These are phyloP conservation scores for Samsoniella hepiali DNA, from an alignment of 2,329 filamentous ascomycete species.

Conservation along the genomic window DNA sequence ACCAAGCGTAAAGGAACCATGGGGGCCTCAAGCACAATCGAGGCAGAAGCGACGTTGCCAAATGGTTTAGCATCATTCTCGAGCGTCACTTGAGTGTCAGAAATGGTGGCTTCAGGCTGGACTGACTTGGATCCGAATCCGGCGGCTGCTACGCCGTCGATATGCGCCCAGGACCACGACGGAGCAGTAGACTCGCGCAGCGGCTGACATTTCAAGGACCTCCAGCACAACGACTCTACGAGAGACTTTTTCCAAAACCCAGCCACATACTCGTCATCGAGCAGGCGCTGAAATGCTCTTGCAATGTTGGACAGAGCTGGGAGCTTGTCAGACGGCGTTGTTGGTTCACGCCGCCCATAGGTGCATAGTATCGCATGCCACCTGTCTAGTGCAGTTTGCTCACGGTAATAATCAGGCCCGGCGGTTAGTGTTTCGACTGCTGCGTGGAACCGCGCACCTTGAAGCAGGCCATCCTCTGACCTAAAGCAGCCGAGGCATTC, in stretches of 20 bases:
- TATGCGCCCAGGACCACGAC: slow-evolving; percentile 9
- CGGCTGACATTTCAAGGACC: neutral
- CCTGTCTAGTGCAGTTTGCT: neutral
- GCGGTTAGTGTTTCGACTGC: neutral
- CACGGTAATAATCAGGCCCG: neutral
- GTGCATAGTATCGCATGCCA: slow-evolving; percentile 4
- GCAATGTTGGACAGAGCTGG: slow-evolving; percentile 5
- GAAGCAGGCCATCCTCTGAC: slow-evolving; percentile 6
- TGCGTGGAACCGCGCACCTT: neutral
- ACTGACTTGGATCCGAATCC: neutral
- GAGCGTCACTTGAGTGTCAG: neutral
- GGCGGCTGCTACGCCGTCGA: neutral
- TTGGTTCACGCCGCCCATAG: neutral
- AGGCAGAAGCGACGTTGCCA: neutral
- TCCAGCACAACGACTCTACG: slow-evolving; percentile 5
- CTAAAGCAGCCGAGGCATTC: neutral
- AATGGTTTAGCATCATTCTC: neutral
- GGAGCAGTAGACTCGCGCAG: neutral
- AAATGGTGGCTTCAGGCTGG: neutral
- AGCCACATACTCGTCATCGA: slow-evolving; percentile 1
- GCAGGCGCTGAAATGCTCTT: neutral
- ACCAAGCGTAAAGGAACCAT: neutral
- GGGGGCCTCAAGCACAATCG: neutral
- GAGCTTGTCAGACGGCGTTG: neutral
- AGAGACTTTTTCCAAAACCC: neutral